Evolutionary conservation across 257 asterid species (phyloP).

Genomic region (Solanum tacnaense): DNA sequence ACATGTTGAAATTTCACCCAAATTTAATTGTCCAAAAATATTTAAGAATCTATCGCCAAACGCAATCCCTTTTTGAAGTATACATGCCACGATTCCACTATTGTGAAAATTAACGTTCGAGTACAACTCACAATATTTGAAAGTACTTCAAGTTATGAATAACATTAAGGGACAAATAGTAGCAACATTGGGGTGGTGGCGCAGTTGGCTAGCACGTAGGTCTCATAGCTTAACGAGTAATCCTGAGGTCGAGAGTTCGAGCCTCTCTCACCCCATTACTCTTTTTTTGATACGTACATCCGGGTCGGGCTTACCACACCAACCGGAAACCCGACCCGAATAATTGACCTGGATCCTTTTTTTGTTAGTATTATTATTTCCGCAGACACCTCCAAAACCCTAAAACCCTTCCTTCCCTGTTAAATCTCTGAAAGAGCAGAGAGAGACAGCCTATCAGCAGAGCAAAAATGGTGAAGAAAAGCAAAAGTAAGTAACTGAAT

Average conservation of each 20-base stretch:
- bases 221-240: constrained; percentile 54
- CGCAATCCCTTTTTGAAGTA: background rate
- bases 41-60: too few species aligned
- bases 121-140: background rate
- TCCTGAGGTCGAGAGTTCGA: background rate
- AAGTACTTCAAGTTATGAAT: too few species aligned
- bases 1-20: background rate
- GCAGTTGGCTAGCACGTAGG: constrained; percentile 99
- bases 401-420: background rate
- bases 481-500: constrained; percentile 48
- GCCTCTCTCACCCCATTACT: background rate
- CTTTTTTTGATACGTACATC: too few species aligned
- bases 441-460: background rate
- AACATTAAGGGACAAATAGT: fast-evolving
- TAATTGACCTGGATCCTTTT: background rate
- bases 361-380: background rate
- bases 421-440: background rate
- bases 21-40: background rate
- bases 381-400: background rate
- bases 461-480: constrained; percentile 56
- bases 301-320: background rate
- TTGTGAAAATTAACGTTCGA: background rate
- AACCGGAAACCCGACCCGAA: background rate
- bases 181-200: constrained; percentile 61
- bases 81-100: background rate